Base-by-base conservation (phyloP, 768 basidiomycete genomes). In the Mycena floridula region DNA sequence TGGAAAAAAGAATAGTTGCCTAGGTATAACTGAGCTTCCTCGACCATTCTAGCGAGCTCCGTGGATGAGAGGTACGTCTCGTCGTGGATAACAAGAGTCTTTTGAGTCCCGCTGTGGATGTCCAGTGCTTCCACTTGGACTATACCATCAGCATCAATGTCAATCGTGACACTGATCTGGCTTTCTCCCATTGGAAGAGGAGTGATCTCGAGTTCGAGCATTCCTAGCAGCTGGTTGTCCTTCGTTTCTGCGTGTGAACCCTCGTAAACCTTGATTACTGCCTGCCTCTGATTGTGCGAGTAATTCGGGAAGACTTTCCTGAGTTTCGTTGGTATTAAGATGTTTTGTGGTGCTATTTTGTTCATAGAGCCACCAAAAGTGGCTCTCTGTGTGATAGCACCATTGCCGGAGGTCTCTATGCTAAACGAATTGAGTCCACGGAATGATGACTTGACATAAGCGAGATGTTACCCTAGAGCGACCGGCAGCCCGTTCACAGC, bases 301-400 rank as follows among this genome's bases (percentile, higher is more conserved):
- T 5, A 25, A 26, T 20, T 25, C 3, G 26, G 15, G 22, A 49
- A 7, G 30, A 51, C 32, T 58, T 74, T 62, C 77, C 73, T 43
- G 67, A 68, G 67, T 77, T 77, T 62, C 70, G 76, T 76, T 32
- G 77, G 77, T 54, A 79, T 72, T 49, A 74, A 70, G 45, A 76
- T 75, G 73, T 79, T 78, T 55, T 75, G 63, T 52, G 72, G 67
- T 59, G 77, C 77, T 53, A 79, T 61, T 53, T 74, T 75, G 50
- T 73, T 76, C 66, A 78, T 73, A 60, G 76, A 73, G 63, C 73
- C 73, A 52, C 77, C 74, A 44, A 75, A 72, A 52, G 75, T 77
- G 66, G 78, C 77, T 59, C 78, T 79, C 13, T 35, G 32, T 35
- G 32, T 7, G 15, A 4, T 35, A 35, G 13, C 7, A 3, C 18